Percentiles rank a stretch among this genome's conserved stretches.
These are phyloP conservation scores for Phlebiopsis flavidoalba DNA, from an alignment of 768 basidiomycete genomes.

Conservation along the genomic window DNA sequence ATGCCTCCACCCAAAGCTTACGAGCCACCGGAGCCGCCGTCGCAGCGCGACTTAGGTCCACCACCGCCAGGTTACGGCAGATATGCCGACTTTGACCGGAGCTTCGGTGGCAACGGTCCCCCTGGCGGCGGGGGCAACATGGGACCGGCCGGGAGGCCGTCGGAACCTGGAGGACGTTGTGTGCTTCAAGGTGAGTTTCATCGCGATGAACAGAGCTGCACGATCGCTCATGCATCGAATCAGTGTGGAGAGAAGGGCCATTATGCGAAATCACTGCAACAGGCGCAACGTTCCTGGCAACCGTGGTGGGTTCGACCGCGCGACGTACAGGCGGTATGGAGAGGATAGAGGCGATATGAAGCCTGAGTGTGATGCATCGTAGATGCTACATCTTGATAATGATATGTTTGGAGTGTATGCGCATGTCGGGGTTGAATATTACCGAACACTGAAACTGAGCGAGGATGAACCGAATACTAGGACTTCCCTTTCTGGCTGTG, in stretches of 20 bases:
- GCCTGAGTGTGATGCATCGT: too few species aligned
- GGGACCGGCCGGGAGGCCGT: conserved; percentile 38
- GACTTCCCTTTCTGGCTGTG: not conserved
- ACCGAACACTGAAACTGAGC: not conserved
- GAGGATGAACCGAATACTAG: not conserved
- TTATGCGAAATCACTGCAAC: conserved; percentile 90
- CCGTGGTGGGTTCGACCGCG: conserved; percentile 72
- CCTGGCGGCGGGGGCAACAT: conserved; percentile 27
- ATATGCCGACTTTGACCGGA: conserved; percentile 71
- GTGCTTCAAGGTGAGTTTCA: conserved; percentile 73
- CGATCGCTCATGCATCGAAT: not conserved
- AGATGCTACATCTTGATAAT: too few species aligned
- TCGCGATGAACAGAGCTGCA: not conserved
- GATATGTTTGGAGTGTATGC: too few species aligned
- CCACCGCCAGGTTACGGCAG: conserved; percentile 91
- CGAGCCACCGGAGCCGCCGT: conserved; percentile 69
- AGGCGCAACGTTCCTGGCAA: conserved; percentile 90
- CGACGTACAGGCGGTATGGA: conserved; percentile 19
- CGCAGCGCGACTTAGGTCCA: conserved; percentile 77
- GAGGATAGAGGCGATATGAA: conserved; percentile 1
- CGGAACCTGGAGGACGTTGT: conserved; percentile 79
- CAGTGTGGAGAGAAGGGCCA: conserved; percentile 92
- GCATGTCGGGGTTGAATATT: not conserved
- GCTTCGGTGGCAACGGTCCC: conserved; percentile 31
- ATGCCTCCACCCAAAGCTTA: conserved; percentile 70